Evolutionary conservation across 2,329 filamentous ascomycete genomes (phyloP).

Genomic region (Ceratocystis albifundus): DNA sequence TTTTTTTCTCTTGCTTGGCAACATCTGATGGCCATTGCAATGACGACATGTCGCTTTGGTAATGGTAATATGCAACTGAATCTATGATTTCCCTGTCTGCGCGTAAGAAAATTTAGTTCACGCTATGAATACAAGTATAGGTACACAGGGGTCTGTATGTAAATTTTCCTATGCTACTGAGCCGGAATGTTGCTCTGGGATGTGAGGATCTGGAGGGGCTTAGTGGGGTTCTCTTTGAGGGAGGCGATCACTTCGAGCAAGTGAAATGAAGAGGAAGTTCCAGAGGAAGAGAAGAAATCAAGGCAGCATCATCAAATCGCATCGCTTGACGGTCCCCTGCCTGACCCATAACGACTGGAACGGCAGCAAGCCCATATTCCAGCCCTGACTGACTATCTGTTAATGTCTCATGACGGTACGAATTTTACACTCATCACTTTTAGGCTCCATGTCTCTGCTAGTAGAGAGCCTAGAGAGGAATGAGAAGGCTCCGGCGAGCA

Average conservation of each 20-base stretch:
- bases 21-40: background rate
- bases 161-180: background rate
- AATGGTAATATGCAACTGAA: background rate
- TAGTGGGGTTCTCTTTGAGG: background rate
- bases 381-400: background rate
- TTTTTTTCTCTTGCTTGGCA: background rate
- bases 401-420: background rate
- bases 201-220: background rate
- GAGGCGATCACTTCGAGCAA: background rate
- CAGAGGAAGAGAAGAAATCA: too few species aligned
- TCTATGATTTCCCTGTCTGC: background rate
- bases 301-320: background rate
- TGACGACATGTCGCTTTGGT: slow-evolving; percentile 1
- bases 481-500: background rate
- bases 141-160: background rate
- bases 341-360: background rate
- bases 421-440: background rate
- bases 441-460: background rate
- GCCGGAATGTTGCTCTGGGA: background rate
- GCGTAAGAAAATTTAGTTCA: background rate
- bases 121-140: background rate
- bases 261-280: background rate
- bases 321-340: background rate
- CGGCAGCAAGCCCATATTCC: background rate
- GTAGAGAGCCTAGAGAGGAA: background rate